Base-by-base conservation (phyloP, 345 rosid genomes). In the Brassica carinata region DNA sequence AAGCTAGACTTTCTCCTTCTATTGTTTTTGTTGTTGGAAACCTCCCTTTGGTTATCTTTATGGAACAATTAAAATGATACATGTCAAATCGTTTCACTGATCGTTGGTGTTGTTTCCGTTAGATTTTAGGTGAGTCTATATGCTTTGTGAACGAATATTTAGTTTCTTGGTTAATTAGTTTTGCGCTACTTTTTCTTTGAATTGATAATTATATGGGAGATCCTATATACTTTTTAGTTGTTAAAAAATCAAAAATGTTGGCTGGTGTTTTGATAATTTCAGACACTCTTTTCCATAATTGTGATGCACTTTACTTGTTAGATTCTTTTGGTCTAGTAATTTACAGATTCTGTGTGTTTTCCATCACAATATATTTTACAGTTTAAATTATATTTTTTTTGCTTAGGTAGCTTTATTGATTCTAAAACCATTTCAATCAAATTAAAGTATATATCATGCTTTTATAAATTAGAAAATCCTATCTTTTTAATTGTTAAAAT, bases 311-410 rank as follows among this genome's bases (percentile, higher is more conserved):
- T 61, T 61, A 9, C 30, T 61, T 61, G 64, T 18, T 8, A 19
- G 64, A 58, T 19, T 58, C 64, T 8, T 23, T 23, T 23, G 64
- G n/a, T 61, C 7, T 23, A 13, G 31, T 10, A 3, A 61, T 61
- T 61, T 61, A 61, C 31, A 61, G 64, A 61, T 61, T 61, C 31
- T 61, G 64, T 61, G 64, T 23, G 51, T 61, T 59, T 23, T 61
- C 31, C 64, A 59, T 19, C 30, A 59, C 64, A 59, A 59, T 19
- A 8, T 19, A 23, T 8, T 59, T 19, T 58, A 59, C 64, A 59
- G 3, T 9, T 19, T 51, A 55, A 55, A 8, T 59, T 59, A 19
- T 23, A 7, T 8, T 31, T 58, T 58, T 36, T 63, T 27, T 63
- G 36, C 17, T 2, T 63, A 63, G 65, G 33, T 62, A 26, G 15